phyloP scores from a whole-genome alignment of 2,329 filamentous ascomycete genomes.

The Teratosphaeria epicoccoides region DNA sequence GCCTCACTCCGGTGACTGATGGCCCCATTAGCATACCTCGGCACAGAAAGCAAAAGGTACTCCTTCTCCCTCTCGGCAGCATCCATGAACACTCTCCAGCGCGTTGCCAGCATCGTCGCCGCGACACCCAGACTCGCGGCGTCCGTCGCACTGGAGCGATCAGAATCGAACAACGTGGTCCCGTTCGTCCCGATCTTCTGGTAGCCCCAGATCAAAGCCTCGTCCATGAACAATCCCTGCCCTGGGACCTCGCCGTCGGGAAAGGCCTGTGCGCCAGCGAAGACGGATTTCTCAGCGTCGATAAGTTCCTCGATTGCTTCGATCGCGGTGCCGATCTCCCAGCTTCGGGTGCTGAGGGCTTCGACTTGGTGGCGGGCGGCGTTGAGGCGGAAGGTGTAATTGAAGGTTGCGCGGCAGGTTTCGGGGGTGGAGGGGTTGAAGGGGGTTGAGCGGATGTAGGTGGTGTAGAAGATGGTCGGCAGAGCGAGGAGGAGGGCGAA shows the following conservation, averaged over 20 bases:
- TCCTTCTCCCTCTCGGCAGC: constrained; percentile 33
- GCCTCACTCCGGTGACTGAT: constrained; percentile 37
- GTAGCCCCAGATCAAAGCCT: constrained; percentile 27
- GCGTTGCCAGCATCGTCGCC: constrained; percentile 34
- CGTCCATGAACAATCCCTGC: constrained; percentile 16
- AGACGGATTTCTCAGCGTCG: constrained; percentile 28
- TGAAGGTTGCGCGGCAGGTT: constrained; percentile 16
- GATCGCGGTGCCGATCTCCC: constrained; percentile 33
- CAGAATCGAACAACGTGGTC: constrained; percentile 23
- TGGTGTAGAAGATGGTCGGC: constrained; percentile 7
- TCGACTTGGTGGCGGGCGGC: constrained; percentile 21
- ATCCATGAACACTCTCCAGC: constrained; percentile 23
- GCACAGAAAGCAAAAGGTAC: constrained; percentile 30
- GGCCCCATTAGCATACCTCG: constrained; percentile 36
- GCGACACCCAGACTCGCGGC: constrained; percentile 37
- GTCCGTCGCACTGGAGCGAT: constrained; percentile 31
- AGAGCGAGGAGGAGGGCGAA: constrained; percentile 8
- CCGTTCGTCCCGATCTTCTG: constrained; percentile 23
- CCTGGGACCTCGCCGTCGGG: constrained; percentile 21
- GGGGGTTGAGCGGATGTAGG: constrained; percentile 7
- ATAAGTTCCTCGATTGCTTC: constrained; percentile 33
- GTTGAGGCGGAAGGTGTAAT: constrained; percentile 18
- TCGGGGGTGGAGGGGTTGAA: constrained; percentile 12
- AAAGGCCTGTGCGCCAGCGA: constrained; percentile 26
- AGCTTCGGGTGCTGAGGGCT: constrained; percentile 28